Conservation (phyloP, 2,329 filamentous ascomycete genomes). For the Lachnellula arida region DNA sequence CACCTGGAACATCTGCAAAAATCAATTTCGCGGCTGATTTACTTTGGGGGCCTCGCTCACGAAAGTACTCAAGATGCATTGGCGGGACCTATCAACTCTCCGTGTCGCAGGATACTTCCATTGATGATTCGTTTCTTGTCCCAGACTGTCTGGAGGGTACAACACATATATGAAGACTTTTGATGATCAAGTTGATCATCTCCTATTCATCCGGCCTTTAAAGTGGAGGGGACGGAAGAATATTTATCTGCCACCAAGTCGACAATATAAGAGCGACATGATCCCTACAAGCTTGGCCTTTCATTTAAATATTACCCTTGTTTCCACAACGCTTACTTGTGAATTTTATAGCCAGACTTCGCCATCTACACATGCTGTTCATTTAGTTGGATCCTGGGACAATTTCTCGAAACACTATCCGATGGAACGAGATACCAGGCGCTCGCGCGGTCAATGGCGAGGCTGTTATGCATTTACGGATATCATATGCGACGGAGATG, state of each 20-base stretch:
- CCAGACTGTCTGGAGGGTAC: not conserved
- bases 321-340: constrained; percentile 16
- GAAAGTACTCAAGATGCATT: not conserved
- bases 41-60: not conserved
- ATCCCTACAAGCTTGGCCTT: constrained; percentile 14
- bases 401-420: constrained; percentile 77
- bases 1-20: not conserved
- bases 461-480: constrained; percentile 84
- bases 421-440: constrained; percentile 75
- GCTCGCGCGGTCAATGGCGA: constrained; percentile 73
- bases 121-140: not conserved
- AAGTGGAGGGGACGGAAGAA: not conserved
- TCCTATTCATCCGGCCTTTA: not conserved
- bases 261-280: constrained; percentile 16
- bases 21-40: not conserved
- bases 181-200: not conserved
- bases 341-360: constrained; percentile 48
- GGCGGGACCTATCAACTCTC: not conserved
- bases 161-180: not conserved
- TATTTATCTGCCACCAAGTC: constrained; percentile 3
- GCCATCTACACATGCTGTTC: constrained; percentile 62
- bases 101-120: constrained; percentile 1
- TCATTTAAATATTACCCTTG: constrained; percentile 8
- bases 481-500: constrained; percentile 72
- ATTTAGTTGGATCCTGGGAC: constrained; percentile 90